These are phyloP conservation scores for Erythrophleum fordii DNA, from an alignment of 306 rosid species.

Conservation along the genomic window DNA sequence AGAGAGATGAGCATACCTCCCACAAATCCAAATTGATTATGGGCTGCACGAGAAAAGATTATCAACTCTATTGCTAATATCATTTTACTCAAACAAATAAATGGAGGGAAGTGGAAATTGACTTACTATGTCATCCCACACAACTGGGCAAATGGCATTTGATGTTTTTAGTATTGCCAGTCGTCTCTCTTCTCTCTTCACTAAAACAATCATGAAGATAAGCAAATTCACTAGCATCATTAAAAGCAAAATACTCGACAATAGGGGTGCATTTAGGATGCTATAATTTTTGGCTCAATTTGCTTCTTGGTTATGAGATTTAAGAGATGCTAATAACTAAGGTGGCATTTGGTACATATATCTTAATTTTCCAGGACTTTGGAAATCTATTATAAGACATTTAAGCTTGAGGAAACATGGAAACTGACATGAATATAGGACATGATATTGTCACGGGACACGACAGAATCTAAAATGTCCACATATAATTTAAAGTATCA, in stretches of 20 bases:
- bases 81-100: conserved; percentile 22
- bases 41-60: conserved; percentile 71
- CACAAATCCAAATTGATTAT: conserved; percentile 88
- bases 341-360: neutral
- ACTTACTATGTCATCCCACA: conserved; percentile 91
- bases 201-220: conserved; percentile 49
- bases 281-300: neutral
- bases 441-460: neutral
- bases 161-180: conserved; percentile 72
- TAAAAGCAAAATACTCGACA: conserved; percentile 29
- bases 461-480: neutral
- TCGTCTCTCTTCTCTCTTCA: conserved; percentile 81
- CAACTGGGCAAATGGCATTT: conserved; percentile 80
- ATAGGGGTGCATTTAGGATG: conserved; percentile 12
- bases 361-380: neutral
- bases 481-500: neutral
- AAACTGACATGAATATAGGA: neutral
- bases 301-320: neutral
- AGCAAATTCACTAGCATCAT: conserved; percentile 15
- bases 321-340: neutral
- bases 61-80: conserved; percentile 32
- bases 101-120: conserved; percentile 14
- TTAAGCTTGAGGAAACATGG: neutral
- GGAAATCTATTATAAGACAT: neutral
- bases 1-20: conserved; percentile 71